Percentiles rank a stretch among this genome's conserved stretches.
These are phyloP conservation scores for Melaleuca alternifolia DNA, from an alignment of 345 rosid species.

Conservation along the genomic window DNA sequence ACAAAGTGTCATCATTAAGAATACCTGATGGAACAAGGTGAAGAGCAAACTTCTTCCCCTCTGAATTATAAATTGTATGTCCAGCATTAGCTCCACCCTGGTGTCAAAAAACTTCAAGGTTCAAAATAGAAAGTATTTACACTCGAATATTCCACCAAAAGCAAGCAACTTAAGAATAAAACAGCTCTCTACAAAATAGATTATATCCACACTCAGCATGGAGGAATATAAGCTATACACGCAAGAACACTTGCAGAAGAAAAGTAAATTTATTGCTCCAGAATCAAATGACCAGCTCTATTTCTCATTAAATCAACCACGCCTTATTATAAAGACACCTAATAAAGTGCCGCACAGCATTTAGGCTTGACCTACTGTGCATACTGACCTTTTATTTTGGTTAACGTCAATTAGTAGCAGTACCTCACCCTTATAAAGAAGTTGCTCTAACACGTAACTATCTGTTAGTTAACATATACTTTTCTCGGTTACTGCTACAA, in stretches of 20 bases:
- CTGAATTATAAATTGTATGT: slow-evolving; percentile 89
- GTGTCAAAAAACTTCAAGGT: background rate
- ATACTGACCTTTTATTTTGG: background rate
- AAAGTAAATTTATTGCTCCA: background rate
- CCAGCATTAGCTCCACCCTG: slow-evolving; percentile 99
- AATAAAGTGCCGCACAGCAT: background rate
- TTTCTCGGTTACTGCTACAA: background rate
- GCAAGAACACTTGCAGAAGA: background rate
- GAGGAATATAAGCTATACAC: background rate
- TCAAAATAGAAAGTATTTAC: background rate
- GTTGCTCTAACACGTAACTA: background rate
- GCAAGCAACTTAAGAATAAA: background rate
- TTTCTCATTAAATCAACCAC: background rate
- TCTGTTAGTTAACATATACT: background rate
- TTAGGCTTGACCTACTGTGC: background rate
- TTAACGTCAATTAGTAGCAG: background rate
- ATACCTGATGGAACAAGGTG: slow-evolving; percentile 97
- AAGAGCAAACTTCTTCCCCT: slow-evolving; percentile 92
- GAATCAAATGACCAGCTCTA: background rate
- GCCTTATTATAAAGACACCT: background rate
- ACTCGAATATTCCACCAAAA: background rate
- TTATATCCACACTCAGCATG: background rate
- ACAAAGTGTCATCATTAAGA: slow-evolving; percentile 72
- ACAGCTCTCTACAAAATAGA: background rate
- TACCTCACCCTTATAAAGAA: background rate